phyloP scores from a whole-genome alignment of 352 stramenopile genomes.

The Globisporangium rhizosaccharum region DNA sequence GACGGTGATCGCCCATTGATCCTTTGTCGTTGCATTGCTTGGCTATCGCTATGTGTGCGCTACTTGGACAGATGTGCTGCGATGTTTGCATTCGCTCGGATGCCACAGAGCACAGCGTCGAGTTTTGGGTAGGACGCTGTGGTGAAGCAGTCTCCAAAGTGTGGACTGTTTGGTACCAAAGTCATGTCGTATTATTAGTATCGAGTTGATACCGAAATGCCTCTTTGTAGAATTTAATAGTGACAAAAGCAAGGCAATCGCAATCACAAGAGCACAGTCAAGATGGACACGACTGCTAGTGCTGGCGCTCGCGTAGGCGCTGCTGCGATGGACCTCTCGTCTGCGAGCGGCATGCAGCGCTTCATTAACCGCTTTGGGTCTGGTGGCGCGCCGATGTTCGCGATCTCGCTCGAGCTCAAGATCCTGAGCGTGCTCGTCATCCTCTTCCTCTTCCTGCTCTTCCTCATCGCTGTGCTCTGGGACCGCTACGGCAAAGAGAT shows the following conservation, averaged over 20 bases:
- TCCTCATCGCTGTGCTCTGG: conserved; percentile 80
- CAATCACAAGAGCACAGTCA: not conserved
- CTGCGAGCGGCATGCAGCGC: conserved; percentile 20
- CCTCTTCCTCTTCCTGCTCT: conserved; percentile 76
- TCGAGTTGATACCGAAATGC: no score
- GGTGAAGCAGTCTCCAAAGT: no score
- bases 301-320: conserved; percentile 19
- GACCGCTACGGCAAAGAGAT: conserved; percentile 84
- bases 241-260: not conserved
- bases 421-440: conserved; percentile 56
- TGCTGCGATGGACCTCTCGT: conserved; percentile 17
- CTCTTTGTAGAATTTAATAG: no score
- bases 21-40: no score
- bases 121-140: no score
- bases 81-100: not conserved
- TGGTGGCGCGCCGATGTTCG: conserved; percentile 22
- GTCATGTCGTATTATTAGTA: no score
- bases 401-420: conserved; percentile 59
- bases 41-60: no score
- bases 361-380: conserved; percentile 11
- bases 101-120: no score
- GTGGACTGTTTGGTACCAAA: no score
- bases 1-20: no score
- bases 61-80: no score
- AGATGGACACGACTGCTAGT: conserved; percentile 11